A percentile compares a stretch with the other conserved stretches of the same genome.
Evolutionary conservation across 176 grass and related monocot genomes (phyloP).

Genomic region (Avena insularis): DNA sequence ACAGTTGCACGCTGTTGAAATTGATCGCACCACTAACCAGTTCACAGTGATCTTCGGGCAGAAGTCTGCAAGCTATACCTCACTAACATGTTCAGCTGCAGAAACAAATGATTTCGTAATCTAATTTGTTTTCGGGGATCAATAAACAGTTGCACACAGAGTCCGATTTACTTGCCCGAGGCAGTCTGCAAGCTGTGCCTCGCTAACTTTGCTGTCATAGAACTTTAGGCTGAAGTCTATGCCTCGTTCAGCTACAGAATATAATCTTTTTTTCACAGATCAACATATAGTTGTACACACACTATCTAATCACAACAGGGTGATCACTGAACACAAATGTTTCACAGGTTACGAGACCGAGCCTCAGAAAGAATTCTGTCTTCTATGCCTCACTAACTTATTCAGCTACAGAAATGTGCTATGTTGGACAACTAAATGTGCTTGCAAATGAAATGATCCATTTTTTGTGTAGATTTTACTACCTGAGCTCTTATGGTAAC

Average conservation of each 20-base stretch:
- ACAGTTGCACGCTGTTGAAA: background rate
- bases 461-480: too few relatives aligned
- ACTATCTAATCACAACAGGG: conserved; percentile 40
- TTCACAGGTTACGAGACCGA: conserved; percentile 5
- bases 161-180: background rate
- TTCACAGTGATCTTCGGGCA: background rate
- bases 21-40: conserved; percentile 45
- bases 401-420: conserved; percentile 25
- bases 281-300: background rate
- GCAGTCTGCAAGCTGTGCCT: too few relatives aligned
- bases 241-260: background rate
- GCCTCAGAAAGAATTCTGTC: conserved; percentile 38
- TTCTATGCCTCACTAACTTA: conserved; percentile 24
- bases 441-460: too few relatives aligned
- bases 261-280: background rate
- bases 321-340: conserved; percentile 46
- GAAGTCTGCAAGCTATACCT: background rate
- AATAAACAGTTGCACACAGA: background rate
- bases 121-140: background rate
- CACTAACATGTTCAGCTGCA: background rate
- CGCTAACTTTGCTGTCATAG: background rate
- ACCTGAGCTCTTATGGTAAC: too few relatives aligned
- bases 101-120: background rate
- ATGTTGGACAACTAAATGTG: too few relatives aligned
- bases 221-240: conserved; percentile 17